phyloP scores from a whole-genome alignment of 139 green algal genomes.

The Pycnococcus provasolii region DNA sequence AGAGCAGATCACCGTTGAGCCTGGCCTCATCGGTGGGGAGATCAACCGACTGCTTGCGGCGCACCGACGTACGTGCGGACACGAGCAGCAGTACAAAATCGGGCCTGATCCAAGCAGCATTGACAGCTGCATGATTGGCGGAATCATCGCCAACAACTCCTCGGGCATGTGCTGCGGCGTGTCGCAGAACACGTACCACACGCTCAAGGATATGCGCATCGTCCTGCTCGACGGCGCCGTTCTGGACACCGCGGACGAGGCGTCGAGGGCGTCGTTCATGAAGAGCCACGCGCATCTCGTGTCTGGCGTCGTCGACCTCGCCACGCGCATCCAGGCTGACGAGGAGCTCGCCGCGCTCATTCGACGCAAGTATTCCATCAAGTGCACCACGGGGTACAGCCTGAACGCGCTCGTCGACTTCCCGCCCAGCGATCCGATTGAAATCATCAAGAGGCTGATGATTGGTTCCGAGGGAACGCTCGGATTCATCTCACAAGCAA shows the following conservation, averaged over 20 bases:
- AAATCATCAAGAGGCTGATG: conserved; percentile 92
- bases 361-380: conserved; percentile 93
- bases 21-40: conserved; percentile 87
- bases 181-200: conserved; percentile 53
- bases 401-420: conserved; percentile 93
- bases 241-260: conserved; percentile 77
- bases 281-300: conserved; percentile 56
- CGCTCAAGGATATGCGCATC: conserved; percentile 68
- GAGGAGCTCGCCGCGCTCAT: conserved; percentile 75
- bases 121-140: conserved; percentile 80
- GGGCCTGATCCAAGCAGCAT: conserved; percentile 90
- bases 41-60: conserved; percentile 77
- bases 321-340: conserved; percentile 63
- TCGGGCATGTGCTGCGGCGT: conserved; percentile 97
- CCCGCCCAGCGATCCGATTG: conserved; percentile 71
- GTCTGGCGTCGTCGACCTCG: conserved; percentile 61
- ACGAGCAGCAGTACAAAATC: conserved; percentile 90
- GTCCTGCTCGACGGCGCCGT: conserved; percentile 88
- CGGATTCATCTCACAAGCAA: conserved; percentile 75
- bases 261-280: conserved; percentile 59
- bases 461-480: conserved; percentile 90
- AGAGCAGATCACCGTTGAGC: conserved; percentile 78
- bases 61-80: conserved; percentile 53
- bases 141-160: conserved; percentile 95
- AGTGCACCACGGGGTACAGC: conserved; percentile 92